phyloP scores from a whole-genome alignment of 306 rosid species.

The Sindora glabra region DNA sequence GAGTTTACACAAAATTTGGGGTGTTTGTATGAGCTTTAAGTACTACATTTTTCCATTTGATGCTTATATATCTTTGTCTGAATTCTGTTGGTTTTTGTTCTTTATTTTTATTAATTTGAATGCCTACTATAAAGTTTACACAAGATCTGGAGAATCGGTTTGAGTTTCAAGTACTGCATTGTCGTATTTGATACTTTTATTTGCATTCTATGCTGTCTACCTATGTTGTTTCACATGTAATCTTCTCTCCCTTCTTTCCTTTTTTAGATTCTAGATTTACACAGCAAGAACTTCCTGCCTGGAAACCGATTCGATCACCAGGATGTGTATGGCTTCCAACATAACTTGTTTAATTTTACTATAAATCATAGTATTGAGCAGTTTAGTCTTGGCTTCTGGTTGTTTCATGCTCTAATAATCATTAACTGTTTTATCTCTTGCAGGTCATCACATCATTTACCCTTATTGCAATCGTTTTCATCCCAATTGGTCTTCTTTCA shows the following conservation, averaged over 20 bases:
- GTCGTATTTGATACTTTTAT: background rate
- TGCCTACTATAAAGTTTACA: no score
- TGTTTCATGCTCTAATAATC: background rate
- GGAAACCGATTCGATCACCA: slow-evolving; percentile 43
- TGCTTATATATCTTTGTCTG: no score
- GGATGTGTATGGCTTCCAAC: slow-evolving; percentile 26
- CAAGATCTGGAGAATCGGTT: no score
- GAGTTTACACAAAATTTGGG: no score
- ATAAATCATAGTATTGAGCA: background rate
- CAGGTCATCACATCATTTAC: slow-evolving; percentile 29
- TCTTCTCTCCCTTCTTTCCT: background rate
- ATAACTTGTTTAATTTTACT: background rate
- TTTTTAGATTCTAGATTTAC: slow-evolving; percentile 33
- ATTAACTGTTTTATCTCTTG: background rate
- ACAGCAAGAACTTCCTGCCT: slow-evolving; percentile 44
- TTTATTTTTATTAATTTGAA: no score
- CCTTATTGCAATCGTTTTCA: slow-evolving; percentile 23
- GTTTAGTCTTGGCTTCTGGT: background rate
- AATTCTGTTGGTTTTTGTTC: no score
- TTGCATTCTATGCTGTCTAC: background rate
- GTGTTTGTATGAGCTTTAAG: no score
- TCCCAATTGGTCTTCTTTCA: slow-evolving; percentile 36
- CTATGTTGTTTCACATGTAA: background rate
- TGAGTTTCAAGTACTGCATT: no score
- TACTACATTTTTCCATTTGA: no score